Evolutionary conservation across 257 asterid species (phyloP), one percentile per base, ranked within the genome.

Genomic region (Marsdenia floribunda): DNA sequence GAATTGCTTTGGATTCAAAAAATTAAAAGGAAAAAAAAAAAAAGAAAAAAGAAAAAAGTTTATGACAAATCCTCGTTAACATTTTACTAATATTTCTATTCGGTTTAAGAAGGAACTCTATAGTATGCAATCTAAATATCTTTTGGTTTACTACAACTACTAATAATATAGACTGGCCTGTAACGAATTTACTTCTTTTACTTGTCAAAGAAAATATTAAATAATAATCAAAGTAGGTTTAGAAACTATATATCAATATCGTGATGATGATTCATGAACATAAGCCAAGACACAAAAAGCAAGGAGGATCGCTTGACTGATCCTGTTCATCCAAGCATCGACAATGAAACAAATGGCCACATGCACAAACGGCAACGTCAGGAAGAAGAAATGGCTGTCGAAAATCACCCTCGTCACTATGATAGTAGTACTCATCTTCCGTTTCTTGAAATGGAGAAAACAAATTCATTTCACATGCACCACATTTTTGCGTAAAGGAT

Each of bases 1-100:
- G 69, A 47, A 44, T 72, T 74, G 22, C 60, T 59, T 24, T 58
- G 90, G 91, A 85, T 87, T 89, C 86, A 49, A 88, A 81, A 80
- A 85, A 81, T 69, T 29, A 0, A 29, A 38, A 44, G 6, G 6
- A 5, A 44, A 42, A 42, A 42, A 8, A 5, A 42, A 42, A 42
- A 42, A 7, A 42, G 6, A 42, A 8, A 5, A 42, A 42, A 42
- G 6, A 7, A 42, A 6, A 42, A 76, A 78, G 76, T 83, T 84
- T 63, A 76, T 81, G 87, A 87, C 70, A 87, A 78, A 84, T 86
- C 88, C 86, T 46, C 24, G 15, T 47, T 6, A 42, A 6, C 6
- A 42, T 38, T 38, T 38, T 38, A 38, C 3, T 38, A 38, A 38
- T 38, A 2, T 38, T 38, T 38, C 42, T 3, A 38, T 38, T 38